Conservation (phyloP, 495 filamentous ascomycete genomes). For the Hypoxylon subgilvum region DNA sequence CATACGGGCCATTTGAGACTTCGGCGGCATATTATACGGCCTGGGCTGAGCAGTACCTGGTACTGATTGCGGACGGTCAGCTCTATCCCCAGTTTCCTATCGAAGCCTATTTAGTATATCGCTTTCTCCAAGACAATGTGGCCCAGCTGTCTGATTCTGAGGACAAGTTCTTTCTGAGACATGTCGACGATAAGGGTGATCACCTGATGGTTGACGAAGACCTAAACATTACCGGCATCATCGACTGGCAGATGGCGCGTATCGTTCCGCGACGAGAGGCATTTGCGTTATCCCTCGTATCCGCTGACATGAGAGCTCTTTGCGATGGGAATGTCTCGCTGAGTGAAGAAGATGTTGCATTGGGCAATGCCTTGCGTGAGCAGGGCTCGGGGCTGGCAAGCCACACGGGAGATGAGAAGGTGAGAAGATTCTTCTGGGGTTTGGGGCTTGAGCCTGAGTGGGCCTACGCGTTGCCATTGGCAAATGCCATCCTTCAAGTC, state of each 20-base stretch:
- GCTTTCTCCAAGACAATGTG: constrained; percentile 46
- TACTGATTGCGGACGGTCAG: constrained; percentile 31
- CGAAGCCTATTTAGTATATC: constrained; percentile 48
- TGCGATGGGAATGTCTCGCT: no score
- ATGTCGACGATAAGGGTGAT: constrained; percentile 50
- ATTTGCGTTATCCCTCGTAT: no score
- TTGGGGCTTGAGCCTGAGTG: no score
- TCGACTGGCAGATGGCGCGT: constrained; percentile 47
- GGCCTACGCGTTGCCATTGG: no score
- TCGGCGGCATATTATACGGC: constrained; percentile 33
- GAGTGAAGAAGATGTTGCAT: no score
- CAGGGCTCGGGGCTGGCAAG: no score
- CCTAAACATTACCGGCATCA: constrained; percentile 48
- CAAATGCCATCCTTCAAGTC: background rate
- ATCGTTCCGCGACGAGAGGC: background rate
- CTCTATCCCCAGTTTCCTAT: constrained; percentile 30
- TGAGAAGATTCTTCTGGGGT: no score
- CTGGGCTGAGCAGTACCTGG: constrained; percentile 29
- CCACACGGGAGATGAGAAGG: no score
- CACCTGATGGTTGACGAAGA: constrained; percentile 49
- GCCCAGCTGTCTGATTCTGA: constrained; percentile 17
- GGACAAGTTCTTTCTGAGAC: constrained; percentile 48
- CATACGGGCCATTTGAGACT: constrained; percentile 31
- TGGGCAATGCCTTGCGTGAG: no score
- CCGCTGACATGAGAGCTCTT: no score